Percentiles rank a stretch among this genome's conserved stretches.
These are phyloP conservation scores for Pyrenula massariospora DNA, from an alignment of 495 filamentous ascomycete genomes.

Conservation along the genomic window DNA sequence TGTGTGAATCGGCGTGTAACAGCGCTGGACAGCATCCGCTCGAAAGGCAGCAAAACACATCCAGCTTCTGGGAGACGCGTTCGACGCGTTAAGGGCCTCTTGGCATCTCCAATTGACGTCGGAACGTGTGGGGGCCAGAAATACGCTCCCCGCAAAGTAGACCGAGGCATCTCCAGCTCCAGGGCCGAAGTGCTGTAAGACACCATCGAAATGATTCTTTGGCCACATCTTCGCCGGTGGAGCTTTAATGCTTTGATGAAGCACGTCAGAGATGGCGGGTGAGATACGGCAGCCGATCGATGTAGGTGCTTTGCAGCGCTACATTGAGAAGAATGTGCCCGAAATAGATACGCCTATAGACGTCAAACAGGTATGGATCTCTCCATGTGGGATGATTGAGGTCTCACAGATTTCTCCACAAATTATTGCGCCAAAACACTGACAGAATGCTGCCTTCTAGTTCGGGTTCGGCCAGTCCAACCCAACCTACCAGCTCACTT, in stretches of 20 bases:
- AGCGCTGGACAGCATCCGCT: too few species aligned
- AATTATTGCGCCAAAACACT: neutral
- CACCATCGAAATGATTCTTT: too few species aligned
- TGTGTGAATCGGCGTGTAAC: too few species aligned
- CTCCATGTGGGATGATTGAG: neutral
- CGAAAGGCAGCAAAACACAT: too few species aligned
- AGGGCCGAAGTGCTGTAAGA: neutral
- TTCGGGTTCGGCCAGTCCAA: slow-evolving; percentile 97
- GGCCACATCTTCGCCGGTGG: too few species aligned
- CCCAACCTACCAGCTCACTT: slow-evolving; percentile 83
- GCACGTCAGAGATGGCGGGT: slow-evolving; percentile 59
- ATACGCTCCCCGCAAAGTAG: neutral
- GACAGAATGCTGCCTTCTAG: slow-evolving; percentile 29
- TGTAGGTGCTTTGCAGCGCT: slow-evolving; percentile 60
- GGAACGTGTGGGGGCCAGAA: neutral
- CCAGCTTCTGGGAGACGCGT: too few species aligned
- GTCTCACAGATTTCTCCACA: slow-evolving; percentile 8
- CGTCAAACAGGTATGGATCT: slow-evolving; percentile 66
- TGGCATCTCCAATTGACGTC: too few species aligned
- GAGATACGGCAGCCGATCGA: slow-evolving; percentile 81
- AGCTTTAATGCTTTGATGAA: neutral
- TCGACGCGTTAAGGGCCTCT: too few species aligned
- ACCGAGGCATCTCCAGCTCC: neutral
- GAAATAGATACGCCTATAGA: slow-evolving; percentile 70
- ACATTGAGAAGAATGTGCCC: slow-evolving; percentile 63